Evolutionary conservation across 2,329 filamentous ascomycete genomes (phyloP), one percentile per base, ranked within the genome.

Genomic region (Aspergillus niger): DNA sequence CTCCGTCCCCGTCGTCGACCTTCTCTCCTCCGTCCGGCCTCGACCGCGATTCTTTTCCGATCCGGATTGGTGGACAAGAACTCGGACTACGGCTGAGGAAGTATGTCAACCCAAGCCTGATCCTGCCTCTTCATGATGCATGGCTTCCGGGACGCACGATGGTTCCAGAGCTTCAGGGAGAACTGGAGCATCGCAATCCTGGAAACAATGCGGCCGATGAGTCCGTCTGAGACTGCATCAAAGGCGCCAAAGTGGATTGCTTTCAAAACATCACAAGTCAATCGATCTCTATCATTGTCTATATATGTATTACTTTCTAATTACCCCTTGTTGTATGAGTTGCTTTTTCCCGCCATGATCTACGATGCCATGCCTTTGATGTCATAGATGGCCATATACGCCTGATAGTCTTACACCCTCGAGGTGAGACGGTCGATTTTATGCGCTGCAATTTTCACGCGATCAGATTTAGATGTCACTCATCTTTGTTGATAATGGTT

Each of bases 61-160:
- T 80, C 7, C 72, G 70, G 7, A 71, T 79, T 32, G 75, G 78
- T 7, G 75, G 78, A 5, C 74, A 73, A 3, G 76, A 79, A 51
- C 66, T 78, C 5, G 74, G 73, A 0, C 67, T 77, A 39, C 69
- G 74, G 43, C 64, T 81, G 57, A 79, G 75, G 57, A 79, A 79
- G 62, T 81, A 81, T 52, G 74, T 81, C 43, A 81, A 81, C 61
- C 79, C 79, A 7, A 81, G 78, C 62, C 67, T 81, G 5, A 73
- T 79, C 15, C 57, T 79, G 32, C 79, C 79, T 11, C 70, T 81
- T 8, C 73, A 80, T 65, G 74, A 75, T 43, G 69, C 77, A 6
- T 81, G 79, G 79, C 73, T 81, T 59, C 76, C 77, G 1, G 72
- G 75, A 4, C 70, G 58, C 53, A 57, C 26, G 15, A 47, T 61